These are phyloP conservation scores for Scalesia atractyloides DNA, from an alignment of 129 eudicot species.

Conservation along the genomic window DNA sequence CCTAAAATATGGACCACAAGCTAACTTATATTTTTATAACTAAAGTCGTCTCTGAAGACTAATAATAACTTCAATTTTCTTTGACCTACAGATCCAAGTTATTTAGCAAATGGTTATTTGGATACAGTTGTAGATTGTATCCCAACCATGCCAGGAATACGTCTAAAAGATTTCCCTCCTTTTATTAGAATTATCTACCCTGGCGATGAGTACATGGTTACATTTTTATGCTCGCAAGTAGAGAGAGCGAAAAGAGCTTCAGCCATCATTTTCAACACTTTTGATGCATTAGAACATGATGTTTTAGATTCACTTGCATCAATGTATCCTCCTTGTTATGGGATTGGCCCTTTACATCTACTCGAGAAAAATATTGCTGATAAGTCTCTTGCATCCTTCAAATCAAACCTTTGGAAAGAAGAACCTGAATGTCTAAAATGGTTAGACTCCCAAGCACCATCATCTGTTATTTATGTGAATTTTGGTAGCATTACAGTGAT, in stretches of 20 bases:
- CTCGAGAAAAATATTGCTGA: slow-evolving; percentile 9
- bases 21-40: no score
- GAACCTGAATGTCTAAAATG: slow-evolving; percentile 29
- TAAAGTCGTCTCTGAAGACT: neutral
- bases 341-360: slow-evolving; percentile 28
- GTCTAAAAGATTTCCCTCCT: slow-evolving; percentile 38
- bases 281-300: slow-evolving; percentile 24
- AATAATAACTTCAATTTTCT: neutral
- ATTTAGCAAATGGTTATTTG: slow-evolving; percentile 32
- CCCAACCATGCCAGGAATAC: slow-evolving; percentile 33
- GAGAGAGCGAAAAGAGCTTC: slow-evolving; percentile 31
- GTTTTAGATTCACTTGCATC: slow-evolving; percentile 13
- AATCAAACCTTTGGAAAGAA: slow-evolving; percentile 33
- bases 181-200: slow-evolving; percentile 32
- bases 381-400: slow-evolving; percentile 10
- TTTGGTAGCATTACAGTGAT: slow-evolving; percentile 38
- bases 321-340: slow-evolving; percentile 24
- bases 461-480: slow-evolving; percentile 34
- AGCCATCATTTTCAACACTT: slow-evolving; percentile 27
- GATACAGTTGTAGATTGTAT: slow-evolving; percentile 31
- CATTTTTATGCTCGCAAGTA: neutral
- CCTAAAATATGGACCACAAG: no score
- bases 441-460: slow-evolving; percentile 21
- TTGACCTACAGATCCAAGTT: slow-evolving; percentile 42
- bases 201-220: slow-evolving; percentile 33